Base-by-base conservation (phyloP, 192 early-diverging fungal genomes). In the Linderina pennispora region DNA sequence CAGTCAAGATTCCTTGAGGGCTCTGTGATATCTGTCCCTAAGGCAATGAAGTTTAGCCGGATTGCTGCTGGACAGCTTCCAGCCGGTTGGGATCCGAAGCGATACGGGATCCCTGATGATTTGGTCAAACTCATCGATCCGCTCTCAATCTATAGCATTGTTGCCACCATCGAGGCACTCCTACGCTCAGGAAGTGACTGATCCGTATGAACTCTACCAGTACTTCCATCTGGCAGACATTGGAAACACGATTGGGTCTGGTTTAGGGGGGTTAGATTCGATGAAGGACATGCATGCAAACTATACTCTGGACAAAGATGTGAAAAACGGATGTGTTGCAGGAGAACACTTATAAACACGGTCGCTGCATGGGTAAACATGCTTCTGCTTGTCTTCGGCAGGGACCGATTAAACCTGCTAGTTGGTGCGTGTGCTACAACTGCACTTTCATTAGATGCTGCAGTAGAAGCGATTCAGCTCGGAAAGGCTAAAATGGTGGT, bases 291-390 rank as follows among this genome's bases (percentile, higher is more conserved):
- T 89, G 39, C 89, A 82, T 77, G 72, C 76, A 53, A 84, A 86
- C 25, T 85, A 88, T 39, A 45, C 76, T 4, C 47, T 88, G 24
- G 90, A 89, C 53, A 77, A 82, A 53, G 84, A 84, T 42, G 78
- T 88, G n/a, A 16, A 87, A 90, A 65, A 81, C 83, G 55, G 90
- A 92, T 55, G 87, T 91, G 54, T 70, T 92, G 40, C 90, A 92
- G 55, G 90, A 92, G 64, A 80, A 77, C 23, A 91, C 91, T 97
- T 79, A 90, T 92, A 74, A 92, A 92, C 81, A 92, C 90, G 46
- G 91, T 88, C 84, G 80, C 90, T 43, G 90, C 87, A 44, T 92
- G 90, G 90, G 77, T 92, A 50, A 92, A 92, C 76, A 77, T 92
- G 80, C 75, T 92, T 53, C 70, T 92, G 42, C 77, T 76, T 97